Base-by-base conservation (phyloP, 2,329 filamentous ascomycete genomes). In the Aspergillus oerlinghausenensis region DNA sequence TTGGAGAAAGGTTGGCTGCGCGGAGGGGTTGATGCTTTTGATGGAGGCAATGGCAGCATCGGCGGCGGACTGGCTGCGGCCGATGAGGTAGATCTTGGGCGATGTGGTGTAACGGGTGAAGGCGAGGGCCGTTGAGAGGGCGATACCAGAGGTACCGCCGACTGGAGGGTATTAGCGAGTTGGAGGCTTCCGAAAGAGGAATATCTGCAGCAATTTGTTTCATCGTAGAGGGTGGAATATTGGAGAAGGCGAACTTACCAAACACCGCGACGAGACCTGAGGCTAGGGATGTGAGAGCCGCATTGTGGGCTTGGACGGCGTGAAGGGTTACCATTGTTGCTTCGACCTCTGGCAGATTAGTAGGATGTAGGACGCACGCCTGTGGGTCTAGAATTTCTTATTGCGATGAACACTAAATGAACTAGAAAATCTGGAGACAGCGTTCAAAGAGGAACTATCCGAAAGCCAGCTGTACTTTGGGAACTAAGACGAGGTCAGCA, bases 61-160 rank as follows among this genome's bases (percentile, higher is more conserved):
- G 32, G 70, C 74, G 1, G 73, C 72, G 1, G 62, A 51, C 28
- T 67, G 51, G 51, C 61, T 69, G 3, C 82, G 75, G 0, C 81
- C 81, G 25, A 84, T 61, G 32, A 83, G 74, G 67, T 85, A 84
- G 50, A 83, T 74, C 23, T 69, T 77, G 0, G 82, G 80, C 0
- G 63, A 66, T 1, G 59, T 52, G 1, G 76, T 68, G 38, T 75
- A 62, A 45, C 75, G 73, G 19, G 75, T 72, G 50, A 83, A 78
- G n/a, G 73, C 66, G 55, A 76, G 78, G 26, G 83, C 67, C 0
- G 80, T 76, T 8, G 73, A 66, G 60, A 81, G 74, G 10, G 80
- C 80, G 52, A 84, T 81, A 23, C 81, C 82, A 26, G 75, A 75
- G 1, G 81, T 84, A 42, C 77, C 81, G 48, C 82, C 80, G 3